These are phyloP conservation scores for Coemansia erecta DNA, from an alignment of 192 early-diverging fungal genomes.

Conservation along the genomic window DNA sequence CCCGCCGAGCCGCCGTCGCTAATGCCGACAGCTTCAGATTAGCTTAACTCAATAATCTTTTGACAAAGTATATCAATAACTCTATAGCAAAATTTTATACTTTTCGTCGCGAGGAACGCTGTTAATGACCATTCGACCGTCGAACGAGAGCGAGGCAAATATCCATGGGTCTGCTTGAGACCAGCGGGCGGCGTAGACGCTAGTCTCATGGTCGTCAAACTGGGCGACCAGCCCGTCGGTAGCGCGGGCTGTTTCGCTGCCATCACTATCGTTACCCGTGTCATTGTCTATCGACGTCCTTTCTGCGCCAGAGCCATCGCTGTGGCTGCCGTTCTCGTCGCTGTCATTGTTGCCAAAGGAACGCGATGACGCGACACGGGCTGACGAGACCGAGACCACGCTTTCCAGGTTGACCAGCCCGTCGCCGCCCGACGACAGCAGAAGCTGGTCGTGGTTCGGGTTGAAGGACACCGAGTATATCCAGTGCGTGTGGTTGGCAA, in stretches of 20 bases:
- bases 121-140: constrained; percentile 91
- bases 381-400: constrained; percentile 82
- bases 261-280: constrained; percentile 3
- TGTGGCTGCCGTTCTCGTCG: constrained; percentile 13
- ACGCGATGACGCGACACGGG: constrained; percentile 49
- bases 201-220: constrained; percentile 95
- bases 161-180: constrained; percentile 89
- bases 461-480: constrained; percentile 84
- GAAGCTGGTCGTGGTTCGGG: constrained; percentile 87
- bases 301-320: neutral
- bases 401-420: constrained; percentile 85
- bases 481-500: constrained; percentile 87
- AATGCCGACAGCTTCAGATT: neutral
- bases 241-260: constrained; percentile 17
- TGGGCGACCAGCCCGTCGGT: constrained; percentile 81
- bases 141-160: constrained; percentile 91
- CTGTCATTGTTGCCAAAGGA: constrained; percentile 2
- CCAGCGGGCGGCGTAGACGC: constrained; percentile 89
- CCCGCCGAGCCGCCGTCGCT: constrained; percentile 34
- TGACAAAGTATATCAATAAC: neutral
- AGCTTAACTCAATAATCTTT: neutral
- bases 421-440: constrained; percentile 83
- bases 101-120: constrained; percentile 82
- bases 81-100: constrained; percentile 72
- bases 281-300: constrained; percentile 14